A percentile compares a stretch with the other conserved stretches of the same genome.
Conservation (phyloP, 371 early-diverging fungal genomes). For the Funneliformis caledonium region DNA sequence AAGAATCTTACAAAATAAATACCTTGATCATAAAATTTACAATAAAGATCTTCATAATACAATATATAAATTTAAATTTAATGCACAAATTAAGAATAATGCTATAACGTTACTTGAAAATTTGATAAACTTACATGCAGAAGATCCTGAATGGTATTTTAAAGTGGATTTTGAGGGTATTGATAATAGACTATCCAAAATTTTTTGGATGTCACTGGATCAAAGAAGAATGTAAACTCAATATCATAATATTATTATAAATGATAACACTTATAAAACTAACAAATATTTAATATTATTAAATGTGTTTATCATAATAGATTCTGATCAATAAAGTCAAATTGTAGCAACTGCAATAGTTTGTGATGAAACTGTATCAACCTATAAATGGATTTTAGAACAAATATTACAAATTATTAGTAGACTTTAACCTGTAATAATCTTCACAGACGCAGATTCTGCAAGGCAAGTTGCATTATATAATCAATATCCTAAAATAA, state of each 20-base stretch:
- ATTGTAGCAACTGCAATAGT: slow-evolving; percentile 4
- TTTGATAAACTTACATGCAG: background rate
- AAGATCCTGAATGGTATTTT: too few relatives aligned
- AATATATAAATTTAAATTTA: too few relatives aligned
- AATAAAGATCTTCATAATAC: too few relatives aligned
- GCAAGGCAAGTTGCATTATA: background rate
- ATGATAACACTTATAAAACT: slow-evolving; percentile 40
- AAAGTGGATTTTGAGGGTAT: background rate
- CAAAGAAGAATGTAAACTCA: slow-evolving; percentile 27
- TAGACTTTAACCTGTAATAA: background rate
- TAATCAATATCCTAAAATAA: background rate
- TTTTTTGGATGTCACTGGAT: slow-evolving; percentile 43
- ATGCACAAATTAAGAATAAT: background rate
- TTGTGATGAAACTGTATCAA: too few relatives aligned
- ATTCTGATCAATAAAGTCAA: slow-evolving; percentile 36
- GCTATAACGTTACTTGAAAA: background rate
- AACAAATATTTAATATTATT: slow-evolving; percentile 41
- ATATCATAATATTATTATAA: slow-evolving; percentile 41
- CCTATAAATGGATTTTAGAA: slow-evolving; percentile 40
- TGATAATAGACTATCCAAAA: slow-evolving; percentile 20
- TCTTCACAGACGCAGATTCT: background rate
- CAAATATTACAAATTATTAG: background rate
- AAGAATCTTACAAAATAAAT: too few relatives aligned
- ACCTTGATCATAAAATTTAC: too few relatives aligned
- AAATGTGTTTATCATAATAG: slow-evolving; percentile 36